Conservation (phyloP, 1,139 yeast species). For the Neolecta irregularis region DNA sequence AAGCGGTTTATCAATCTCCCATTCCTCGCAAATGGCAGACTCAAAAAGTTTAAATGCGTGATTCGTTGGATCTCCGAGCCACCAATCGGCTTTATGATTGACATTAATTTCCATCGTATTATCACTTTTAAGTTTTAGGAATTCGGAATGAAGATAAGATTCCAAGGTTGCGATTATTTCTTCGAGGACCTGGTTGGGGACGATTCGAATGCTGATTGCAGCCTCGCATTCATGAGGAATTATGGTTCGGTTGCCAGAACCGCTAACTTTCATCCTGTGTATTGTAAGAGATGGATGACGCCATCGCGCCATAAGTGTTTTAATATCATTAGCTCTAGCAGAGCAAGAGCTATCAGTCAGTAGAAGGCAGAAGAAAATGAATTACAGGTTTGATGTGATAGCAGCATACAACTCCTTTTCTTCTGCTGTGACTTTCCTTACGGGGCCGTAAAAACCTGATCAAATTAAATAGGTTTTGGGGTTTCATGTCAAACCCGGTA, state of each 20-base stretch:
- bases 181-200: constrained; percentile 67
- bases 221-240: constrained; percentile 73
- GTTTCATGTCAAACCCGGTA: too few species aligned
- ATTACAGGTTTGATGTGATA: constrained; percentile 28
- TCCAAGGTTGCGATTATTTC: constrained; percentile 39
- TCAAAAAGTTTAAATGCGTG: constrained; percentile 52
- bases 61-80: constrained; percentile 80
- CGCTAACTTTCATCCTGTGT: constrained; percentile 75
- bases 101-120: constrained; percentile 39
- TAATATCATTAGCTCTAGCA: constrained; percentile 16
- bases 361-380: too few species aligned
- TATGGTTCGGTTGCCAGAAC: constrained; percentile 79
- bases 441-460: constrained; percentile 54
- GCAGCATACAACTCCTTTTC: constrained; percentile 50
- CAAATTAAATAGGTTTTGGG: too few species aligned
- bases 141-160: constrained; percentile 32
- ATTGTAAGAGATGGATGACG: constrained; percentile 76
- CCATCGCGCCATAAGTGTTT: constrained; percentile 71
- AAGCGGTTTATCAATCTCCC: constrained; percentile 60
- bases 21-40: constrained; percentile 42
- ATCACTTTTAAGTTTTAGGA: constrained; percentile 36
- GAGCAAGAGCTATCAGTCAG: neutral
- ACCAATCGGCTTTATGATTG: constrained; percentile 79
- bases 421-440: constrained; percentile 37
- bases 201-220: constrained; percentile 66